A percentile compares a stretch with the other conserved stretches of the same genome.
These are phyloP conservation scores for Auricularia sp. DNA, from an alignment of 768 basidiomycete species.

Conservation along the genomic window DNA sequence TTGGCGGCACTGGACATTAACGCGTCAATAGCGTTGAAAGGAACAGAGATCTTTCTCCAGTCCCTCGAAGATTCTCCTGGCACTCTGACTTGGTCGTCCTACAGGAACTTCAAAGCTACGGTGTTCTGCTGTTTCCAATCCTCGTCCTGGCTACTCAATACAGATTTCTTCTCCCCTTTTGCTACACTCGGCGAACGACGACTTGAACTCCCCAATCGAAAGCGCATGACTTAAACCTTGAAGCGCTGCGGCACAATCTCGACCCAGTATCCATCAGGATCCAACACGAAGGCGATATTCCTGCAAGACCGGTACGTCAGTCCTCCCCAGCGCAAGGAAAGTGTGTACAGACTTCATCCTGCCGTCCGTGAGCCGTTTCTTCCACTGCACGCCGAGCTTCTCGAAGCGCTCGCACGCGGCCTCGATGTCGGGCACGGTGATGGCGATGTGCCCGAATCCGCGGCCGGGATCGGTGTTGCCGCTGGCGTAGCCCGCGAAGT, in stretches of 20 bases:
- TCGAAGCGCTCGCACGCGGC: constrained; percentile 79
- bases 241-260: constrained; percentile 7
- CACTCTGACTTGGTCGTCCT: no score
- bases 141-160: no score
- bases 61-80: no score
- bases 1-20: no score
- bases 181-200: neutral
- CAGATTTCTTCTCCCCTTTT: neutral
- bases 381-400: constrained; percentile 66
- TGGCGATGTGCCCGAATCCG: constrained; percentile 23
- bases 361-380: constrained; percentile 79
- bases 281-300: constrained; percentile 73
- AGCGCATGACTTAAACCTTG: neutral
- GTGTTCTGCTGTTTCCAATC: no score
- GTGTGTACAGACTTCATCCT: constrained; percentile 43
- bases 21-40: no score
- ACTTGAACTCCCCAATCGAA: neutral
- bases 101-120: no score
- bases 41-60: no score
- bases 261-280: constrained; percentile 59
- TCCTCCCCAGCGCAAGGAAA: neutral
- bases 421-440: constrained; percentile 74
- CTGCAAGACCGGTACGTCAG: neutral
- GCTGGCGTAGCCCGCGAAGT: constrained; percentile 71
- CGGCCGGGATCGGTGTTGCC: constrained; percentile 79